Evolutionary conservation across 2,329 filamentous ascomycete genomes (phyloP).

Genomic region (Lojkania enalia): DNA sequence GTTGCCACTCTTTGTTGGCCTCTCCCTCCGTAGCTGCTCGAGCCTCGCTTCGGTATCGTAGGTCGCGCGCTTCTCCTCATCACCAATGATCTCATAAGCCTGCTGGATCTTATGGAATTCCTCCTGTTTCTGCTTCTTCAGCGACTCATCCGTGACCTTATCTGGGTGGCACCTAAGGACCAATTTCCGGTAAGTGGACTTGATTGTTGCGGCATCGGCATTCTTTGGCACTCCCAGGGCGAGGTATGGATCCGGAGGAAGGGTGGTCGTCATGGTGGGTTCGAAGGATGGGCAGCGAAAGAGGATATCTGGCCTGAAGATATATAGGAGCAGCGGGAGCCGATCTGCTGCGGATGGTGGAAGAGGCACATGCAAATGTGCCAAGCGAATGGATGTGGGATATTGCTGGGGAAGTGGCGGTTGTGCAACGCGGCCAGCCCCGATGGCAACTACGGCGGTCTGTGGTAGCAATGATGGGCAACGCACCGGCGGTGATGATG

Average conservation of each 20-base stretch:
- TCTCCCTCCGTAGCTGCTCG: slow-evolving; percentile 64
- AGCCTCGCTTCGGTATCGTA: slow-evolving; percentile 79
- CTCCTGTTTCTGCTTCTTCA: slow-evolving; percentile 77
- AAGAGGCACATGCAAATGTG: slow-evolving; percentile 15
- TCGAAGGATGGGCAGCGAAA: slow-evolving; percentile 8
- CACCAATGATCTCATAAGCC: slow-evolving; percentile 86
- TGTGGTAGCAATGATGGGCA: too few relatives aligned
- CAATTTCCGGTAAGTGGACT: slow-evolving; percentile 79
- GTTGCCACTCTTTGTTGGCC: slow-evolving; percentile 46
- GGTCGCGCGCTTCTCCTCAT: slow-evolving; percentile 70
- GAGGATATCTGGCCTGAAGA: slow-evolving; percentile 9
- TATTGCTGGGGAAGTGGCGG: slow-evolving; percentile 10
- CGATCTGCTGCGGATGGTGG: background rate
- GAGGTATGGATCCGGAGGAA: slow-evolving; percentile 75
- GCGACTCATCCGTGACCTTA: slow-evolving; percentile 77
- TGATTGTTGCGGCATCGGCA: slow-evolving; percentile 72
- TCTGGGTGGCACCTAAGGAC: slow-evolving; percentile 89
- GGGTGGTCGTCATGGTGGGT: slow-evolving; percentile 54
- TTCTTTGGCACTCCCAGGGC: slow-evolving; percentile 73
- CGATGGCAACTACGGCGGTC: slow-evolving; percentile 3
- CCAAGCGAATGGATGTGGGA: slow-evolving; percentile 19
- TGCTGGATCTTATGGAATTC: slow-evolving; percentile 92
- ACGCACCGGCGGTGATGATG: background rate
- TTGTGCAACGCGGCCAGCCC: background rate
- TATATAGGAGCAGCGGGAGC: slow-evolving; percentile 10